These are phyloP conservation scores for Aspergillus costaricaensis DNA, from an alignment of 2,329 filamentous ascomycete species.

Conservation along the genomic window DNA sequence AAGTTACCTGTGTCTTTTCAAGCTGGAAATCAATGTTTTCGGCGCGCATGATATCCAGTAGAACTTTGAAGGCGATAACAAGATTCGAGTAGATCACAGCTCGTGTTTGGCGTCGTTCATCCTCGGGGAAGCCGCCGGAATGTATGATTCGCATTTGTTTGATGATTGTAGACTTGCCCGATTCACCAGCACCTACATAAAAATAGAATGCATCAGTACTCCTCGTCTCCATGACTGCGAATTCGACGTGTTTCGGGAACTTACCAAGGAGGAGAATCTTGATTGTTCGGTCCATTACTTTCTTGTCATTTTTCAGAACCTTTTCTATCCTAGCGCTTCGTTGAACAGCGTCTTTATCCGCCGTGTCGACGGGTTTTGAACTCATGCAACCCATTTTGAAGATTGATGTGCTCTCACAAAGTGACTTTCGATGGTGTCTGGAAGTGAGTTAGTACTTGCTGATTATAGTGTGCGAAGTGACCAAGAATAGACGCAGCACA, in stretches of 20 bases:
- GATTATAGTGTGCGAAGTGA: background rate
- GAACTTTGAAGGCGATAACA: constrained; percentile 85
- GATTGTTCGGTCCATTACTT: constrained; percentile 80
- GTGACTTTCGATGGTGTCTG: background rate
- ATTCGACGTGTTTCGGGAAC: constrained; percentile 30
- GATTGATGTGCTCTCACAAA: background rate
- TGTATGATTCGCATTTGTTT: constrained; percentile 99
- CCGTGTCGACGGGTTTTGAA: constrained; percentile 43
- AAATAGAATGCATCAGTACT: background rate
- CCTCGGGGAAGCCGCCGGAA: constrained; percentile 83
- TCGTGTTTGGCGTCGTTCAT: constrained; percentile 89
- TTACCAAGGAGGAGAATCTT: constrained; percentile 91
- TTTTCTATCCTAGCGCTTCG: constrained; percentile 75
- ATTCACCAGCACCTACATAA: constrained; percentile 80
- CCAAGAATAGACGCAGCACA: background rate
- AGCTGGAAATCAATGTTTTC: constrained; percentile 77
- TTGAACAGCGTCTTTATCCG: constrained; percentile 45
- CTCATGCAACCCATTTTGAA: constrained; percentile 48
- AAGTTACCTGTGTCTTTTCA: constrained; percentile 71
- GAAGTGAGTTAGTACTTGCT: constrained; percentile 5
- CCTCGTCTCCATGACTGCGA: background rate
- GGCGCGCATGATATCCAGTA: constrained; percentile 88
- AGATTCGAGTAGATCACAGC: constrained; percentile 96
- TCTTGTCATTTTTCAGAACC: constrained; percentile 82
- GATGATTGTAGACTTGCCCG: constrained; percentile 92